Base-by-base conservation (phyloP, 2,329 filamentous ascomycete genomes). In the Scytalidium lignicola region DNA sequence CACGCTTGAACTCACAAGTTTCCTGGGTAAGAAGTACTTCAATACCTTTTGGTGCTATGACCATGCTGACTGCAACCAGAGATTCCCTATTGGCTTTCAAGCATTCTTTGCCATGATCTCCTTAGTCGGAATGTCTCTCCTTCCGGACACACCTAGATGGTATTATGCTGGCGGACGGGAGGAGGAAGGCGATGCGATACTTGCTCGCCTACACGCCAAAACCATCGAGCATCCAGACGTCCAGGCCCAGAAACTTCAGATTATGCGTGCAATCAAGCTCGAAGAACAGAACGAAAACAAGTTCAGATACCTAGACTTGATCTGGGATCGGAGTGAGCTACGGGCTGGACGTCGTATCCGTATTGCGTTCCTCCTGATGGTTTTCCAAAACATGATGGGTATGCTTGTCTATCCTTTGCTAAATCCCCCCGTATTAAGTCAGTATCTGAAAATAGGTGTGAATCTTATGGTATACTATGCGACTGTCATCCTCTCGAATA, bases 321-420 rank as follows among this genome's bases (percentile, higher is more conserved):
- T 52, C 51, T 70, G 67, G 68, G 66, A 70, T 51, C 62, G 56
- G 44, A 65, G 59, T 2, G 63, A 67, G 40, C 55, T 68, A 2
- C 57, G 62, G 49, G 63, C 64, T 12, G 67, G 66, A n/a, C 59
- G 64, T 6, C 64, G 67, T 7, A 58, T 69, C 10, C 58, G 67
- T 5, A 69, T 67, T 4, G 65, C 65, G 5, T 69, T 68, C 54
- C 48, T 69, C 47, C 64, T 69, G 32, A 54, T 62, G 12, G 51
- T 52, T 2, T 61, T 53, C 20, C 49, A 43, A 17, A 26, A 53
- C 26, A 46, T 45, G 51, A 51, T 53, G 51, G 45, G 51, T 41
- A 50, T 37, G 32, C 15, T 37, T 4, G 32, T 37, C 7, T 17
- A 26, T 26, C 8, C n/a, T 19, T 41, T n/a, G 13, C 20, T 42